Base-by-base conservation (phyloP, 345 rosid genomes). In the Viola odorata region DNA sequence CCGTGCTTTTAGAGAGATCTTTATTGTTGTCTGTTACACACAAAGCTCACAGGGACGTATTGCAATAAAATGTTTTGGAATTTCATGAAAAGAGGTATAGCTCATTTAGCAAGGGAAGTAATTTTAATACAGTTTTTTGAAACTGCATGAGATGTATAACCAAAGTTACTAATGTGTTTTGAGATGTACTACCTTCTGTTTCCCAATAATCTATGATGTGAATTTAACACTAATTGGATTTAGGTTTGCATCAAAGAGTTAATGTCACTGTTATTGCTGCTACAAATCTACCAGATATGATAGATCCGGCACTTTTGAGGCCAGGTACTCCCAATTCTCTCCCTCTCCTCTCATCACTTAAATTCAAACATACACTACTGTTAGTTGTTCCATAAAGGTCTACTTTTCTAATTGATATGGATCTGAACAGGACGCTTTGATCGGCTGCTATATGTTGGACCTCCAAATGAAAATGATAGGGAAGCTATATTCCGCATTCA, bases 241-340 rank as follows among this genome's bases (percentile, higher is more conserved):
- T 73, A 91, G 98, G 96, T 59, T 75, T 87, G 85, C 96, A 91
- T 70, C 88, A 82, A 78, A 82, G 96, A 73, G 95, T 89, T 68
- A 79, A 86, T 74, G 98, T 92, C 59, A 87, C 94, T 3, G 88
- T 92, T 15, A 84, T 92, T 78, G 98, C 88, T 44, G 97, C 98
- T 5, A 89, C 98, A 42, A 92, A 92, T 73, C 86, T 91, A 42
- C 98, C 97, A 7, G 98, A 92, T 79, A 92, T 87, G 77, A 89
- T 91, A 50, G 96, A 91, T 72, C 69, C 95, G 66, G 96, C 98
- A 61, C 86, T 91, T 60, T 63, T 91, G 71, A 84, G 98, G 79
- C 92, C 96, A 75, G 98, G 96, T 88, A 37, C 56, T 63, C 16
- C n/a, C 37, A 32, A 17, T 52, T 53, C 57, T 55, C 60, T 57